phyloP scores from a whole-genome alignment of 805 yeast species.

The Suhomyces pyralidae region DNA sequence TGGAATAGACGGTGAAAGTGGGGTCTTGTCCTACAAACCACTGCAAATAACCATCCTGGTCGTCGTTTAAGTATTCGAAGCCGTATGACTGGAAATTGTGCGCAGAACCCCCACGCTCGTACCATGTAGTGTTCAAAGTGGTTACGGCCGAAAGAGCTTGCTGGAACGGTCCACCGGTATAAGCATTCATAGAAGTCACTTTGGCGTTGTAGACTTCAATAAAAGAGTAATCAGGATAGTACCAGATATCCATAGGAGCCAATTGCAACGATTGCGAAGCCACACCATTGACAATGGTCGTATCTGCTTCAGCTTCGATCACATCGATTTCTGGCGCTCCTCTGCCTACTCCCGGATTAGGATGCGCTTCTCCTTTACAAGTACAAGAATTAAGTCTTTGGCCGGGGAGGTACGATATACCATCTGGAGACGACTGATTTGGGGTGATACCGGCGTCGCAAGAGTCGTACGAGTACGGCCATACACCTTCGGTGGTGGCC shows the following conservation, averaged over 20 bases:
- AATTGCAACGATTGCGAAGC: conserved; percentile 91
- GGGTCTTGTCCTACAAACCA: conserved; percentile 88
- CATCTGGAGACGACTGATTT: conserved; percentile 87
- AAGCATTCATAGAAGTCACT: conserved; percentile 78
- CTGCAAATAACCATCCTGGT: conserved; percentile 65
- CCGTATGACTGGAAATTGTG: conserved; percentile 69
- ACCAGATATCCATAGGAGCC: conserved; percentile 96
- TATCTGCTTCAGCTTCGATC: conserved; percentile 77
- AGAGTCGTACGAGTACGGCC: conserved; percentile 87
- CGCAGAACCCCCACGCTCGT: conserved; percentile 55
- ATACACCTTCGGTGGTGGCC: conserved; percentile 86
- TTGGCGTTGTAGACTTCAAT: conserved; percentile 67
- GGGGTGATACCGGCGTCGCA: conserved; percentile 96
- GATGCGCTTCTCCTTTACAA: conserved; percentile 81
- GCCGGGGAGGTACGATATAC: conserved; percentile 82
- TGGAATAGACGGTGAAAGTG: conserved; percentile 68
- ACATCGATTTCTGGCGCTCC: conserved; percentile 97
- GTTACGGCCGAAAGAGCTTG: conserved; percentile 89
- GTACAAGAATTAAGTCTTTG: conserved; percentile 76
- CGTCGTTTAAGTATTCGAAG: conserved; percentile 73
- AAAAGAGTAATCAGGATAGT: conserved; percentile 81
- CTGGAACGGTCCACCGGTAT: conserved; percentile 91
- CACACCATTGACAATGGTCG: conserved; percentile 52
- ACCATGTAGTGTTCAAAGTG: conserved; percentile 80
- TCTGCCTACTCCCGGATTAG: conserved; percentile 81